Conservation (phyloP, 306 rosid species). For the Begonia peltatifolia region DNA sequence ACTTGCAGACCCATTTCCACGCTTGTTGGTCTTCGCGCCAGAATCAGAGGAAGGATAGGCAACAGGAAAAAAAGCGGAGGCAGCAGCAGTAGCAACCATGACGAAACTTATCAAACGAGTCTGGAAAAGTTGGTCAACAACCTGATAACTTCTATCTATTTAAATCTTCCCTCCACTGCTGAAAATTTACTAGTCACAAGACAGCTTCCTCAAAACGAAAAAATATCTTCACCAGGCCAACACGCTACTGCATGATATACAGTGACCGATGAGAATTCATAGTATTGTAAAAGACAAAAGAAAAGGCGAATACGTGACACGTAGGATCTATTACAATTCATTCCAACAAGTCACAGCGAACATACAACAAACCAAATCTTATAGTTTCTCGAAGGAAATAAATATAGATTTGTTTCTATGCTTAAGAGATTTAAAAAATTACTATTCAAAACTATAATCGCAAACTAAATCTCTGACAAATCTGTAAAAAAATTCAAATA, state of each 20-base stretch:
- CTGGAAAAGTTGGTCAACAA: conserved; percentile 13
- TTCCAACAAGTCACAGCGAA: too few relatives aligned
- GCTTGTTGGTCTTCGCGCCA: conserved; percentile 31
- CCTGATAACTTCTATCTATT: conserved; percentile 9
- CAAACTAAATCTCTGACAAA: too few relatives aligned
- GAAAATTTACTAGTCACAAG: neutral
- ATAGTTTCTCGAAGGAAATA: too few relatives aligned
- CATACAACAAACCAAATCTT: too few relatives aligned
- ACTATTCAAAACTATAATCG: too few relatives aligned
- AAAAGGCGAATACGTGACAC: too few relatives aligned
- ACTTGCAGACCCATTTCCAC: conserved; percentile 28
- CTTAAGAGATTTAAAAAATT: too few relatives aligned
- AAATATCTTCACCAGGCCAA: neutral
- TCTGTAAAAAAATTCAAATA: too few relatives aligned
- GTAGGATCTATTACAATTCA: too few relatives aligned
- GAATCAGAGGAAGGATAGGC: conserved; percentile 41
- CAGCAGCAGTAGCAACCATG: conserved; percentile 91
- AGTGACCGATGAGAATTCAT: conserved; percentile 11
- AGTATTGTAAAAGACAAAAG: neutral
- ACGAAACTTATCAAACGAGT: conserved; percentile 21
- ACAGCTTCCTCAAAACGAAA: neutral
- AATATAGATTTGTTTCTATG: too few relatives aligned
- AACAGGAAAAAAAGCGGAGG: conserved; percentile 56
- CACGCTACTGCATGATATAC: neutral
- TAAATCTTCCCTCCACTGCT: conserved; percentile 5